Evolutionary conservation across 1,284 basidiomycete species (phyloP), one percentile per base, ranked within the genome.

Genomic region (Leccinum solheimii): DNA sequence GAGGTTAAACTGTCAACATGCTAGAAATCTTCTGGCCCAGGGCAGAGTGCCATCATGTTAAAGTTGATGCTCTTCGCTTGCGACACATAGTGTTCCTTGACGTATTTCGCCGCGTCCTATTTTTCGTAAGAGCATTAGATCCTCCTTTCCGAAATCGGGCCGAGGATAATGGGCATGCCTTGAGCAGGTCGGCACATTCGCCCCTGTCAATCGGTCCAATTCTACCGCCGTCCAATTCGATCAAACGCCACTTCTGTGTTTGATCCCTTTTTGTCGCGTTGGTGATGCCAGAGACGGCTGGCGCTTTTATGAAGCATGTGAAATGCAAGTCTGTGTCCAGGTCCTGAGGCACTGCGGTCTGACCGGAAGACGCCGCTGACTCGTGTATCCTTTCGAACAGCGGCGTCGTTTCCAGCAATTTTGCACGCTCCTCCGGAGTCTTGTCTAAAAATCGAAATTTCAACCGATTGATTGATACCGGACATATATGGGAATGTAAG

Each of bases 211-310:
- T 79, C 0, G 94, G 92, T 2, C 90, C 91, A 5, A 73, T 77
- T 48, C 94, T 77, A 55, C 84, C 74, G 1, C 94, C 94, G 74
- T 96, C 94, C 48, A 97, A 79, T 75, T 96, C 94, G 55, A 95
- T 78, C 5, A 96, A 75, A 40, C 88, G 81, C 74, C 71, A 67
- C 62, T 21, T 58, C 16, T 64, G 56, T 1, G 55, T 43, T 67
- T 52, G 68, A 74, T 53, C 71, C 65, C 32, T 69, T 48, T 27
- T 51, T 26, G 49, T 8, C 26, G 26, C 26, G 26, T 27, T n/a
- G 26, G 49, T 26, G 43, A 45, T 45, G 10, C 3, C 10, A 19
- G 43, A 14, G 45, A 76, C 72, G 45, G 76, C 77, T 1, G 86
- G 85, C 0, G 87, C 90, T 66, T 83, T 81, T 45, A 96, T 84